Percentiles rank a stretch among this genome's conserved stretches.
phyloP scores from a whole-genome alignment of 306 rosid genomes.

The Prunus campanulata region DNA sequence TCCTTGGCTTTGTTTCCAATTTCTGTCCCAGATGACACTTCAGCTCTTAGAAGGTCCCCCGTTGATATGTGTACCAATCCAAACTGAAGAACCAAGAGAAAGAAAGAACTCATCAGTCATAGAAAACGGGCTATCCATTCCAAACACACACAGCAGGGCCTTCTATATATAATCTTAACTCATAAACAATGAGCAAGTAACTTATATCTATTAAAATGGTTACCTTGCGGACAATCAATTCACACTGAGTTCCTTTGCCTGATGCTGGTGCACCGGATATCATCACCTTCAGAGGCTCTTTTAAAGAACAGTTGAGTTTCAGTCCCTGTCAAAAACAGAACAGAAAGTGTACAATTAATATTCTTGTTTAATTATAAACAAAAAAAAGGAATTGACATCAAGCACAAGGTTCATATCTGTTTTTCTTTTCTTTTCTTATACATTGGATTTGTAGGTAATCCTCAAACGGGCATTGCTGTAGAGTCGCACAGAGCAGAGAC shows the following conservation, averaged over 20 bases:
- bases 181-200: too few relatives aligned
- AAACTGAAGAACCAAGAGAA: conserved; percentile 54
- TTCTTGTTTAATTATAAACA: not conserved
- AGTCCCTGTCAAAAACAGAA: conserved; percentile 37
- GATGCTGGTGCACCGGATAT: conserved; percentile 97
- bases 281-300: conserved; percentile 79
- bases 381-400: not conserved
- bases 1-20: conserved; percentile 90
- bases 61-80: conserved; percentile 95
- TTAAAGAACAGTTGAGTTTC: conserved; percentile 50
- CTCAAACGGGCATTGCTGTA: conserved; percentile 26
- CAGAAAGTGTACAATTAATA: not conserved
- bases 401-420: not conserved
- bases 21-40: conserved; percentile 81
- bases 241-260: conserved; percentile 96
- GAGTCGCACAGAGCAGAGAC: conserved; percentile 40
- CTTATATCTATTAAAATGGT: not conserved
- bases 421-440: not conserved
- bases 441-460: conserved; percentile 43
- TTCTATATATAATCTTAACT: not conserved
- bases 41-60: conserved; percentile 87
- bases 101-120: not conserved
- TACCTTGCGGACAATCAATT: conserved; percentile 81
- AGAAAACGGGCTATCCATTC: too few relatives aligned
- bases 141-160: not conserved